These are phyloP conservation scores for Torulaspora maleeae DNA, from an alignment of 805 yeast genomes.

Conservation along the genomic window DNA sequence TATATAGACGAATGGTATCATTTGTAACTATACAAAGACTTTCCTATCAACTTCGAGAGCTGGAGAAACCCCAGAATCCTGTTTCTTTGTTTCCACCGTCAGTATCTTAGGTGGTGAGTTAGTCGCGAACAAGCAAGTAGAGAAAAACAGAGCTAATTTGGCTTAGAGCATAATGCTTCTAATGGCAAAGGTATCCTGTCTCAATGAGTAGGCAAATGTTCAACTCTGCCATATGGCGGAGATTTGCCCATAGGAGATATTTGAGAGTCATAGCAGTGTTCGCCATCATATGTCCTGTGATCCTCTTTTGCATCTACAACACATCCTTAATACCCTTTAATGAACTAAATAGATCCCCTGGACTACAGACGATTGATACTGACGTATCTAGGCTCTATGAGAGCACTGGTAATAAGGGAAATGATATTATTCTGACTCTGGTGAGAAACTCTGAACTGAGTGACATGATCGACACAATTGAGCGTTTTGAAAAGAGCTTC, in stretches of 20 bases:
- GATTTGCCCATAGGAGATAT: conserved; percentile 3
- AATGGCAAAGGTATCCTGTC: no score
- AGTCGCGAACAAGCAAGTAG: no score
- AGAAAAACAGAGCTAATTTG: no score
- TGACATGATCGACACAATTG: conserved; percentile 68
- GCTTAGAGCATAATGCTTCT: no score
- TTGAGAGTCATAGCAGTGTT: not conserved
- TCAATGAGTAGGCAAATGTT: not conserved
- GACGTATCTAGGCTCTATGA: not conserved
- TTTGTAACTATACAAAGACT: not conserved
- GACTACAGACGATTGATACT: not conserved
- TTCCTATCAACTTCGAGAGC: not conserved
- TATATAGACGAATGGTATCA: not conserved
- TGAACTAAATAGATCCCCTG: not conserved
- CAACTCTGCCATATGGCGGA: not conserved
- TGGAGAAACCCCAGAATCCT: no score
- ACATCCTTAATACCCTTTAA: not conserved
- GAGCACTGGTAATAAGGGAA: conserved; percentile 26
- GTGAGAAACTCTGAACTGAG: conserved; percentile 75
- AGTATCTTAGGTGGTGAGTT: no score
- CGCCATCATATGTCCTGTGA: not conserved
- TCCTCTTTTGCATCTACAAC: not conserved
- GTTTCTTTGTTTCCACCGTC: no score
- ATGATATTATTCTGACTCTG: conserved; percentile 78
- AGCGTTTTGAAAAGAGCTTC: conserved; percentile 76